A percentile compares a stretch with the other conserved stretches of the same genome.
These are phyloP conservation scores for Annulohypoxylon nitens DNA, from an alignment of 495 filamentous ascomycete genomes.

Conservation along the genomic window DNA sequence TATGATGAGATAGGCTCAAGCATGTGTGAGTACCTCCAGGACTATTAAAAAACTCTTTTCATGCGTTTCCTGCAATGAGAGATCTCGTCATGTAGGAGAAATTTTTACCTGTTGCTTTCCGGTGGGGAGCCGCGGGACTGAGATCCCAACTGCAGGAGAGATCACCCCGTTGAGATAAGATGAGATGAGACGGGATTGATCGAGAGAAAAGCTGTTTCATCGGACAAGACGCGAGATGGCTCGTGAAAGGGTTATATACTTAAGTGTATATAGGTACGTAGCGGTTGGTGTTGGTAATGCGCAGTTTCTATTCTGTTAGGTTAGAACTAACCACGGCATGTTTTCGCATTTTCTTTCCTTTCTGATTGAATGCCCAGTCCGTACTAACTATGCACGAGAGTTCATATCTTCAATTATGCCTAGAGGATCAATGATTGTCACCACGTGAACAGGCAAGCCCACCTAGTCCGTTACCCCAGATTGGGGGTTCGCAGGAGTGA, in stretches of 20 bases:
- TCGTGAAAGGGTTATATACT: background rate
- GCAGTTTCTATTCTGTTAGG: background rate
- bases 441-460: constrained; percentile 3
- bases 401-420: background rate
- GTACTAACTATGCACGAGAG: background rate
- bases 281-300: background rate
- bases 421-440: background rate
- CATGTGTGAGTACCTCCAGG: background rate
- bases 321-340: background rate
- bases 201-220: constrained; percentile 4
- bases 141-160: background rate
- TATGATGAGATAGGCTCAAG: background rate
- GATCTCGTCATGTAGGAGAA: background rate
- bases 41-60: no score
- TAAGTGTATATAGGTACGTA: constrained; percentile 3
- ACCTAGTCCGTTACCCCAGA: constrained; percentile 11
- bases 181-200: background rate
- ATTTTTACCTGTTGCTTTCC: background rate
- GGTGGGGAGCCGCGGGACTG: background rate
- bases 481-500: background rate
- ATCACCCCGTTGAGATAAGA: background rate
- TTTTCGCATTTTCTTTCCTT: background rate
- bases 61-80: no score
- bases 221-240: background rate
- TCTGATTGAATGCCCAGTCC: background rate